These are phyloP conservation scores for Acanthamoeba royreba DNA, from an alignment of 208 protist species.

Conservation along the genomic window DNA sequence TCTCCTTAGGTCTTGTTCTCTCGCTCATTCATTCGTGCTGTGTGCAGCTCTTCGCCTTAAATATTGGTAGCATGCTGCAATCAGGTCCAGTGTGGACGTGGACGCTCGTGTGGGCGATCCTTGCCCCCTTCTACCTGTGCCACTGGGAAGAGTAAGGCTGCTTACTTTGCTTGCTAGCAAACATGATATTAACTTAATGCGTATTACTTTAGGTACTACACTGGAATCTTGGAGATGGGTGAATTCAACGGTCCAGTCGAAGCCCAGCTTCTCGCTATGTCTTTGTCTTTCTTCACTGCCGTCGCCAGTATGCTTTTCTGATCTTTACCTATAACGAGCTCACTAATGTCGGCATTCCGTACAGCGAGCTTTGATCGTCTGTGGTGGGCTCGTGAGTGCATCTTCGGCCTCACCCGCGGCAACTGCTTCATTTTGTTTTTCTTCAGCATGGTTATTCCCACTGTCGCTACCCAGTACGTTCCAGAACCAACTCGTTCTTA, in stretches of 20 bases:
- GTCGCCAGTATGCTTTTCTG: background rate
- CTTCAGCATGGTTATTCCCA: background rate
- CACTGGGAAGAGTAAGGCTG: background rate
- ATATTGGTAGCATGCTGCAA: background rate
- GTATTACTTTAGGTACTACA: background rate
- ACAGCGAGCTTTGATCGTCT: background rate
- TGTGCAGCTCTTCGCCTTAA: background rate
- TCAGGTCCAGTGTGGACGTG: background rate
- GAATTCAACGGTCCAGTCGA: background rate
- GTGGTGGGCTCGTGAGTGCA: background rate
- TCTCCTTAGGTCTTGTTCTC: background rate
- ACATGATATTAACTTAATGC: background rate
- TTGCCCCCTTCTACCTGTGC: background rate
- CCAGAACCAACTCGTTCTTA: too few relatives aligned
- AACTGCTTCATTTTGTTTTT: conserved; percentile 1
- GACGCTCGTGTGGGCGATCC: background rate
- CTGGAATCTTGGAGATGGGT: background rate
- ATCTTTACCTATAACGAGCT: too few relatives aligned
- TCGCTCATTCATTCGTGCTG: background rate
- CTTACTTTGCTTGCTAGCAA: background rate
- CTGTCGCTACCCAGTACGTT: background rate
- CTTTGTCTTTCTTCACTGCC: background rate
- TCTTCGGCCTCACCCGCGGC: background rate
- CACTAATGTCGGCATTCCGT: too few relatives aligned
- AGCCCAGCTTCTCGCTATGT: background rate